phyloP scores from a whole-genome alignment of 768 basidiomycete species.

The Lactarius pseudohatsudake region DNA sequence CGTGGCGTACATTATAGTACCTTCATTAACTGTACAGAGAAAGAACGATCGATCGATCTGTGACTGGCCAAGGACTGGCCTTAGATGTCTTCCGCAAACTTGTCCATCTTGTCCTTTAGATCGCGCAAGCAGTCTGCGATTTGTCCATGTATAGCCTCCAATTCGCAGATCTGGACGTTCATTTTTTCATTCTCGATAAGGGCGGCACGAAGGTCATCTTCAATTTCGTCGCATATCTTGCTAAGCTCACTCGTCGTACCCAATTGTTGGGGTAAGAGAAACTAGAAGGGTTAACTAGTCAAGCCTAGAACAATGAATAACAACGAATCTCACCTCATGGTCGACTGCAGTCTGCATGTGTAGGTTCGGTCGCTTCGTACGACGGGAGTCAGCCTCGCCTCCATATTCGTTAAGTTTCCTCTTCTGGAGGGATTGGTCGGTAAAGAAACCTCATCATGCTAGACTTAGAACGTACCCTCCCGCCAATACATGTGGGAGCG shows the following conservation, averaged over 20 bases:
- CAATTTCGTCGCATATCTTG: neutral
- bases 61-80: too few relatives aligned
- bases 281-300: neutral
- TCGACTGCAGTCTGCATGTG: neutral
- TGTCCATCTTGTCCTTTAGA: too few relatives aligned
- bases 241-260: neutral
- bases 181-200: neutral
- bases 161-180: neutral
- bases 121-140: neutral
- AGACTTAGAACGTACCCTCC: neutral
- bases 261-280: neutral
- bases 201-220: neutral
- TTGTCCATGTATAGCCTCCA: neutral
- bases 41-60: too few relatives aligned
- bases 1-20: too few relatives aligned
- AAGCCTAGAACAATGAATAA: neutral
- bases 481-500: neutral
- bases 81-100: too few relatives aligned
- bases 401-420: neutral
- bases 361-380: neutral
- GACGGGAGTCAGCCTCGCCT: neutral
- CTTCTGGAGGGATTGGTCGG: neutral
- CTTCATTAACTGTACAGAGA: too few relatives aligned
- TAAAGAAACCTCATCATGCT: neutral
- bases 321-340: neutral